phyloP scores from a whole-genome alignment of 1,284 basidiomycete species.

The Cryptococcus sp. region DNA sequence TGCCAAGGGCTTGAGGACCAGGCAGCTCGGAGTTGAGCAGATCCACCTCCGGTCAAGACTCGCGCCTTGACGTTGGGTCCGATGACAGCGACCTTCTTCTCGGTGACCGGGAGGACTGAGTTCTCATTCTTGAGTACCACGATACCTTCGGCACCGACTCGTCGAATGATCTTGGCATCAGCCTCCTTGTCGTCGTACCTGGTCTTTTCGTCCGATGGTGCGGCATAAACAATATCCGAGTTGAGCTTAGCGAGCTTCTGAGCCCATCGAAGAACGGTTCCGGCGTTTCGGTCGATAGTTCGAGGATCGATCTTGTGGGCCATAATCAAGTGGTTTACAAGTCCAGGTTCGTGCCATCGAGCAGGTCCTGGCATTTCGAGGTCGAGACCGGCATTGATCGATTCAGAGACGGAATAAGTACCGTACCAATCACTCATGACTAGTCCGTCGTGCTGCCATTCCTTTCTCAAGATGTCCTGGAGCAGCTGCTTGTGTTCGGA shows the following conservation, averaged over 20 bases:
- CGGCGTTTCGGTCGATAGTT: constrained; percentile 19
- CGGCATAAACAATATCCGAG: constrained; percentile 26
- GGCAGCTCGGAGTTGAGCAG: constrained; percentile 52
- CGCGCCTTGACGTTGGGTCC: constrained; percentile 58
- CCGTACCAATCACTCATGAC: constrained; percentile 59
- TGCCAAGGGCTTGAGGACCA: constrained; percentile 56
- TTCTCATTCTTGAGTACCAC: constrained; percentile 60
- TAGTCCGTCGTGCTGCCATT: constrained; percentile 69
- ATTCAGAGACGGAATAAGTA: constrained; percentile 60
- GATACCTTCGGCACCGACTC: constrained; percentile 53
- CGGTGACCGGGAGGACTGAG: constrained; percentile 21
- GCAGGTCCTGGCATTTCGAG: constrained; percentile 53
- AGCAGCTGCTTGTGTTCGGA: constrained; percentile 63
- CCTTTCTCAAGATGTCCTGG: constrained; percentile 36
- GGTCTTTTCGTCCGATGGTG: constrained; percentile 17
- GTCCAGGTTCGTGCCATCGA: constrained; percentile 18
- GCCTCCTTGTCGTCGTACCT: constrained; percentile 13
- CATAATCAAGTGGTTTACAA: constrained; percentile 57
- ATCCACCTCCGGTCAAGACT: constrained; percentile 57
- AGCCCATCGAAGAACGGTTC: constrained; percentile 42
- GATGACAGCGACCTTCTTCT: constrained; percentile 54
- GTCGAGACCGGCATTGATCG: constrained; percentile 68
- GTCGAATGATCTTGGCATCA: constrained; percentile 25
- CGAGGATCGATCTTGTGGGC: constrained; percentile 54
- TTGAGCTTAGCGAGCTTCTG: constrained; percentile 23